Base-by-base conservation (phyloP, 495 filamentous ascomycete genomes). In the Penicillium chermesinum region DNA sequence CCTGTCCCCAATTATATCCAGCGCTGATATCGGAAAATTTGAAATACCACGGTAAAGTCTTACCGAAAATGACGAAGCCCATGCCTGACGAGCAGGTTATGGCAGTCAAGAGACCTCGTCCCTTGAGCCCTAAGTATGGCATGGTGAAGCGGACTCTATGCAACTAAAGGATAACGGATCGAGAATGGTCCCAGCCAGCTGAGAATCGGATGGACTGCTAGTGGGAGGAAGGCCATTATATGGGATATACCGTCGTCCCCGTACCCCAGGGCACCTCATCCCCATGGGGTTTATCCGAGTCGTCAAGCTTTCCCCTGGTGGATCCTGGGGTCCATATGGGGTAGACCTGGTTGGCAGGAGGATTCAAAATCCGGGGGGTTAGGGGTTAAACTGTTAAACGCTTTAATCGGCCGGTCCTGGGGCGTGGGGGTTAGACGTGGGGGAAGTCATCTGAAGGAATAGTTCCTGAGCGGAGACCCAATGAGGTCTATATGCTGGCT, bases 31-130 rank as follows among this genome's bases (percentile, higher is more conserved):
- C n/a, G n/a, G n/a, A n/a, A n/a, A n/a, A n/a, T n/a, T n/a, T n/a
- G n/a, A n/a, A n/a, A n/a, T n/a, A n/a, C n/a, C 16, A 27, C 2
- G 30, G 14, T 1, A 9, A 13, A 22, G 12, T 17, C 39, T 41
- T 42, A 46, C 52, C 52, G 38, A 55, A 55, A 16, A 55, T 45
- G 19, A 55, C 42, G 34, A 55, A 55, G 17, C 47, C 52, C 52
- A 55, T 50, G 10, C 52, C 52, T 4, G 52, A 21, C 2, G 52
- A 55, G 27, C 30, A 45, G 42, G 52, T 44, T 17, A 55, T 50
- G 13, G 21, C 52, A n/a, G 48, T 13, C 12, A 55, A 33, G 13
- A 55, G 52, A 7, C 47, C 37, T 35, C 34, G 44, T 1, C 52
- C 52, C 14, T 37, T 30, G 7, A 55, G 47, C 3, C 52, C 38